Base-by-base conservation (phyloP, 2,329 filamentous ascomycete species). In the Xylariaceae sp. region DNA sequence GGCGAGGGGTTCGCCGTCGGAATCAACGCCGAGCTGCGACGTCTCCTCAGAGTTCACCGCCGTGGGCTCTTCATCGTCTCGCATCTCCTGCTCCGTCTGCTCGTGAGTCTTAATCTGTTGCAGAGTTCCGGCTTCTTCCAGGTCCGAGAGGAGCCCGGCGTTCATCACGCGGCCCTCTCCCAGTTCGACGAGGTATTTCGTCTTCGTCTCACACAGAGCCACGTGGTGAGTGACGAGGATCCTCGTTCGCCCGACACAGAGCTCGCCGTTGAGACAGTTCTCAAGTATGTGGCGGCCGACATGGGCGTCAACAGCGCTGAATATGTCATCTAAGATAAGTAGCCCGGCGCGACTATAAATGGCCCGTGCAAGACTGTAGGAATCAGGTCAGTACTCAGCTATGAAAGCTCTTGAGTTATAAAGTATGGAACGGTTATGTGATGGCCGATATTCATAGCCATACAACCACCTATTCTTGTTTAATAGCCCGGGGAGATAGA, bases 171-270 rank as follows among this genome's bases (percentile, higher is more conserved):
- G 79, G 7, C 89, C 90, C 51, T 90, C 84, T 19, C 85, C 87
- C 1, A 95, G 81, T 59, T 90, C 83, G 3, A 93, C 87, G 6
- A 90, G 79, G 63, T 89, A 93, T 65, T 89, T 89, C 6, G 90
- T 86, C 67, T 83, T 84, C 12, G 88, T 79, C 54, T 90, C 80
- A 61, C 87, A 89, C 1, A 93, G 79, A 2, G 84, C 84, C 19
- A 92, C 86, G 65, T 93, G 89, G 67, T 95, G 90, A 0, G 90
- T 95, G 21, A 92, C 90, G 3, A 95, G 75, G 46, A 95, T 90
- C 26, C 90, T 78, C 1, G 91, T 95, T 52, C 91, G 78, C 0
- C 85, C 86, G 20, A 79, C 73, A 57, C 88, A 87, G 7, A 93
- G 79, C 48, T 89, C 83, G 4, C 90, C 90, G 2, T 83, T 87